Evolutionary conservation across 768 basidiomycete species (phyloP), one percentile per base, ranked within the genome.

Genomic region (Tricholoma hemisulphureum): DNA sequence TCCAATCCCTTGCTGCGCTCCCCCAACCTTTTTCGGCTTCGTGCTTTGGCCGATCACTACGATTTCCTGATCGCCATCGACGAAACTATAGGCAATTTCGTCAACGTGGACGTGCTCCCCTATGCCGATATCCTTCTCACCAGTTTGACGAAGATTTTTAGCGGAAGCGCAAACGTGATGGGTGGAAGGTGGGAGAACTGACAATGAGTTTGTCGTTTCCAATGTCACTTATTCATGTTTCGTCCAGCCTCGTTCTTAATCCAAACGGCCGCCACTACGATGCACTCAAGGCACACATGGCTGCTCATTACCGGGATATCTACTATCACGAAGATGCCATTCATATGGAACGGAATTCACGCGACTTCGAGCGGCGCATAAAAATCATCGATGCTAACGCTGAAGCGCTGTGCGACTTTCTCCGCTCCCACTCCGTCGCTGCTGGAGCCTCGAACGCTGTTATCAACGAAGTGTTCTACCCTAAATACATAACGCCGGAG

Each of bases 141-240:
- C 65, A 95, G 93, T 75, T 72, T 98, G 66, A 88, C 91, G 20
- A 98, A 98, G 77, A 80, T 98, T 24, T 98, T 99, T 75, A 95
- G 93, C 61, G 96, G 96, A 1, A 88, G 91, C 54, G 83, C 87
- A 34, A 98, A 99, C 66, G 93, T 95, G 51, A 98, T 98, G 96
- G 96, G 96, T 45, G 96, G 96, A 67, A 92, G 91, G 96, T 96
- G 64, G n/a, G n/a, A n/a, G n/a, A n/a, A n/a, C n/a, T n/a, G n/a
- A n/a, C n/a, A n/a, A n/a, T n/a, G n/a, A n/a, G n/a, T n/a, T n/a
- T n/a, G n/a, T n/a, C n/a, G n/a, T n/a, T n/a, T n/a, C n/a, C 53
- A 82, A 76, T 31, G 52, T 20, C 11, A 9, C n/a, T 24, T 32
- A 34, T 20, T 34, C 14, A 28, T 14, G 29, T n/a, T 20, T 50